A percentile compares a stretch with the other conserved stretches of the same genome.
Evolutionary conservation across 805 yeast genomes (phyloP).

Genomic region (Teunomyces barrocoloradensis): DNA sequence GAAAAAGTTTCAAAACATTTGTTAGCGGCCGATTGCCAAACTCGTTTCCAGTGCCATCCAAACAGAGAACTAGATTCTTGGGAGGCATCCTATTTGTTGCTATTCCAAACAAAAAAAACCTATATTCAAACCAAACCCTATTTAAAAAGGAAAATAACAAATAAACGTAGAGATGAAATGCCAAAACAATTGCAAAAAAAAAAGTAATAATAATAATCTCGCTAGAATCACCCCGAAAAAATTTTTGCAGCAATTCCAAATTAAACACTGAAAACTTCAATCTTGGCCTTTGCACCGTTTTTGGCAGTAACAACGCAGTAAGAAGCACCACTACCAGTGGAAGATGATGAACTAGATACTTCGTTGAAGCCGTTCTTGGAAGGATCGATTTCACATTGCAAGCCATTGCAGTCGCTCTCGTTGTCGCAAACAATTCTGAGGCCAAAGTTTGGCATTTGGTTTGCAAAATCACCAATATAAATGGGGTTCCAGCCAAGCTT

Average conservation of each 20-base stretch:
- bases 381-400: constrained; percentile 82
- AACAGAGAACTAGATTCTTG: constrained; percentile 53
- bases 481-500: constrained; percentile 92
- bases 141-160: not conserved
- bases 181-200: not conserved
- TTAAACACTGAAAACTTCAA: constrained; percentile 58
- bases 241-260: not conserved
- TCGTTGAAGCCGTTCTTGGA: constrained; percentile 56
- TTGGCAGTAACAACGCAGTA: constrained; percentile 82
- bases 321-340: constrained; percentile 55
- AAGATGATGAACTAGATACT: constrained; percentile 43
- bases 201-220: not conserved
- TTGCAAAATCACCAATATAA: constrained; percentile 63
- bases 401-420: constrained; percentile 66
- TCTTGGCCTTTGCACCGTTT: constrained; percentile 58
- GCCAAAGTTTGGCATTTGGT: constrained; percentile 64
- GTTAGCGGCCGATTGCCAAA: constrained; percentile 57
- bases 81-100: not conserved
- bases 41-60: constrained; percentile 62
- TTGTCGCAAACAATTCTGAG: constrained; percentile 72
- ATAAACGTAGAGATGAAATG: not conserved
- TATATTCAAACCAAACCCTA: constrained; percentile 5
- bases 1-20: constrained; percentile 52
- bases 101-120: not conserved
- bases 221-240: not conserved